phyloP scores from a whole-genome alignment of 352 stramenopile genomes.

The Pythium brassicae region DNA sequence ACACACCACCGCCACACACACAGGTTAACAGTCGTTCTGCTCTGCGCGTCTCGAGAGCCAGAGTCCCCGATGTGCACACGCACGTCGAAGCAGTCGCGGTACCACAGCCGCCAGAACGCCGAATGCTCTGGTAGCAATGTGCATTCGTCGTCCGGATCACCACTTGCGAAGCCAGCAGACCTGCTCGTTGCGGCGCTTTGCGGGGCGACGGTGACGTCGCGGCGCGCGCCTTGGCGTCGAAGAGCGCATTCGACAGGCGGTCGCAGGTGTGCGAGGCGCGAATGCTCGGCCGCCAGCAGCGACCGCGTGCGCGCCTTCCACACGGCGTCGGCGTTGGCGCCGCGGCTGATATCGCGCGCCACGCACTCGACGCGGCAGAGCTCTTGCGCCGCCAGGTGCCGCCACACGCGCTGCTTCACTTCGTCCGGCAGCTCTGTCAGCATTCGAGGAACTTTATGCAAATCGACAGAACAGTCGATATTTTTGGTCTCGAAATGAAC shows the following conservation, averaged over 20 bases:
- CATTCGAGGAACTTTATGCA: too few species aligned
- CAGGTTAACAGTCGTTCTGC: constrained; percentile 1
- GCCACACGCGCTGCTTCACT: constrained; percentile 61
- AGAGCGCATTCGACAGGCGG: constrained; percentile 20
- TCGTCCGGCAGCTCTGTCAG: constrained; percentile 47
- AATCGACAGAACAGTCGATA: too few species aligned
- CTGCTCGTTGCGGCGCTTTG: not conserved
- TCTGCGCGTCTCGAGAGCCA: not conserved
- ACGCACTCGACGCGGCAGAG: constrained; percentile 51
- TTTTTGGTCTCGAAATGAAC: too few species aligned
- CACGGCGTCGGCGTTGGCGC: constrained; percentile 30
- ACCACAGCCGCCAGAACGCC: constrained; percentile 52
- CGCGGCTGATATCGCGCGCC: constrained; percentile 20
- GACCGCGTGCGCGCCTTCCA: constrained; percentile 32
- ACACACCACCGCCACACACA: too few species aligned
- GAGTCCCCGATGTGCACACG: too few species aligned
- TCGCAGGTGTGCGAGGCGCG: constrained; percentile 5
- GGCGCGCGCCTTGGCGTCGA: constrained; percentile 26
- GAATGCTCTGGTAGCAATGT: constrained; percentile 9
- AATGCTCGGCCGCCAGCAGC: constrained; percentile 22
- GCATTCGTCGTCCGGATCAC: not conserved
- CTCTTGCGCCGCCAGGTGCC: constrained; percentile 36
- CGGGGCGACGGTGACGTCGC: constrained; percentile 16
- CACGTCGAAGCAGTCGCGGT: constrained; percentile 36
- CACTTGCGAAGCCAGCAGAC: not conserved